Percentiles rank a stretch among this genome's conserved stretches.
phyloP scores from a whole-genome alignment of 495 filamentous ascomycete genomes.

The Penicillium crystallinum region DNA sequence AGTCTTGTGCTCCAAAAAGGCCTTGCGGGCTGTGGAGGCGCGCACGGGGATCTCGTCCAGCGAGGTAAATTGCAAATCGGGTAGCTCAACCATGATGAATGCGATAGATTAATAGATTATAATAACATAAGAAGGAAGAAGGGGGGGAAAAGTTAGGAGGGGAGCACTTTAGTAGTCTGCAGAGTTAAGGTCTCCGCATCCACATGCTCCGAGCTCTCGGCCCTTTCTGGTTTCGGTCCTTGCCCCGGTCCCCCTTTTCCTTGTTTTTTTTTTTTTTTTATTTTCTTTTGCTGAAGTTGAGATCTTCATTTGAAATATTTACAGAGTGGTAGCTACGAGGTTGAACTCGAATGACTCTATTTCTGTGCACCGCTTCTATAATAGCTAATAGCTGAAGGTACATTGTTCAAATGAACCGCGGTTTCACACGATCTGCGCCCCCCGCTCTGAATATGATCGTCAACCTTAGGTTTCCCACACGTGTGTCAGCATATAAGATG shows the following conservation, averaged over 20 bases:
- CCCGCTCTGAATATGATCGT: not conserved
- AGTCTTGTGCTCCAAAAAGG: slow-evolving; percentile 75
- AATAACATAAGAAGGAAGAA: not conserved
- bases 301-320: too few species aligned
- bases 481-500: too few species aligned
- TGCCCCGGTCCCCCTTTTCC: not conserved
- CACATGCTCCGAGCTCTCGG: slow-evolving; percentile 23
- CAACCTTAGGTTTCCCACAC: not conserved
- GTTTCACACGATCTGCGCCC: slow-evolving; percentile 4
- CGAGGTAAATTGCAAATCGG: slow-evolving; percentile 58
- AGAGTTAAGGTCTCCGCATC: slow-evolving; percentile 16
- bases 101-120: not conserved
- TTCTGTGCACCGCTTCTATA: too few species aligned
- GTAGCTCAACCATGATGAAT: slow-evolving; percentile 32
- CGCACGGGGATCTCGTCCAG: slow-evolving; percentile 60
- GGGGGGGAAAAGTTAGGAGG: not conserved
- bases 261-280: not conserved
- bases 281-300: too few species aligned
- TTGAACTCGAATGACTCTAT: too few species aligned
- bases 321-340: too few species aligned
- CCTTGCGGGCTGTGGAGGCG: slow-evolving; percentile 50
- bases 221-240: slow-evolving; percentile 1
- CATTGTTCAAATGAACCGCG: not conserved
- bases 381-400: too few species aligned
- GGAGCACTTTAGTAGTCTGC: not conserved